Conservation (phyloP, 75 land plant genomes). For the Larix kaempferi region DNA sequence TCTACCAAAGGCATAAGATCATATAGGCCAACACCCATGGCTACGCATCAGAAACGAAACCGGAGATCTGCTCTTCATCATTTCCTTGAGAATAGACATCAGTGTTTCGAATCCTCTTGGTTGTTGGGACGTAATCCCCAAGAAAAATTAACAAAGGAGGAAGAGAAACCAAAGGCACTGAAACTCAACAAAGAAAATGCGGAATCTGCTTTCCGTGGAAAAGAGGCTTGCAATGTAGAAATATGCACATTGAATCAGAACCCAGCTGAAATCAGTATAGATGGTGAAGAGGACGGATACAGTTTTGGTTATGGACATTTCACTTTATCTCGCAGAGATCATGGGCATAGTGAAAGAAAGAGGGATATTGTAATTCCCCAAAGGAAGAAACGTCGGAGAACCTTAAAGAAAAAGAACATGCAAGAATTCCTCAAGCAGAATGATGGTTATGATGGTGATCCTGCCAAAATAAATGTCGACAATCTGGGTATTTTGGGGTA, state of each 20-base stretch:
- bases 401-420: not conserved
- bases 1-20: constrained; percentile 5
- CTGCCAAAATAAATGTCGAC: not conserved
- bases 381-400: not conserved
- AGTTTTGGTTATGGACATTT: not conserved
- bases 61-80: not conserved
- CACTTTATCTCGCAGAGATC: not conserved
- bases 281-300: not conserved
- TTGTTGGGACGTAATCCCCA: not conserved
- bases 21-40: not conserved
- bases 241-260: constrained; percentile 9
- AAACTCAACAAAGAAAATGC: not conserved
- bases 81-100: not conserved
- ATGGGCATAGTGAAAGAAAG: constrained; percentile 1
- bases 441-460: not conserved
- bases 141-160: not conserved
- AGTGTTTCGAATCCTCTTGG: not conserved
- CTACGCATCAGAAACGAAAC: not conserved
- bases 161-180: not conserved
- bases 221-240: not conserved
- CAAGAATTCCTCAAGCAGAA: not conserved
- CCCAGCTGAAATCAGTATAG: constrained; percentile 12
- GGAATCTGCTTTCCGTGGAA: not conserved
- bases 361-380: not conserved
- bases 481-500: too few species aligned